Evolutionary conservation across 1,139 yeast species (phyloP).

Genomic region (Suhomyces atakaporum): DNA sequence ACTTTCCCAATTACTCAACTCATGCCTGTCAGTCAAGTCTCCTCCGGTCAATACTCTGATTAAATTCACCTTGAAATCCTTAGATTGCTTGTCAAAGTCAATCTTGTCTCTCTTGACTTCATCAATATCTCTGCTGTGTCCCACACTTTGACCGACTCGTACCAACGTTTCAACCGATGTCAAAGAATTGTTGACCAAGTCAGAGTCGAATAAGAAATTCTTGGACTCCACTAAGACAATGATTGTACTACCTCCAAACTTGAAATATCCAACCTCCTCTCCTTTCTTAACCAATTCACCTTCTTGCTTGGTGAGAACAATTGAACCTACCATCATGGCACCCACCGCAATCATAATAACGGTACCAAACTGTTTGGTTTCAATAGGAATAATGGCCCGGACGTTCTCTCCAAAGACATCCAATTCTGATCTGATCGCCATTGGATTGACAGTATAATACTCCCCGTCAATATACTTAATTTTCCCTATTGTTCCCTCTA

Average conservation of each 20-base stretch:
- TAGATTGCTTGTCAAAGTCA: conserved; percentile 50
- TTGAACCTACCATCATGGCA: conserved; percentile 99
- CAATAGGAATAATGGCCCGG: conserved; percentile 73
- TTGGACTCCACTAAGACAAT: conserved; percentile 51
- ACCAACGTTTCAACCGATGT: conserved; percentile 79
- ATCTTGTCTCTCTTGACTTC: conserved; percentile 53
- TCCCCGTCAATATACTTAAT: conserved; percentile 79
- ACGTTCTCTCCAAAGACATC: conserved; percentile 95
- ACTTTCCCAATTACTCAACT: conserved; percentile 44
- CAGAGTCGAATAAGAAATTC: conserved; percentile 64
- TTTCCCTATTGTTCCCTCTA: conserved; percentile 67
- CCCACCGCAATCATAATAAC: conserved; percentile 85
- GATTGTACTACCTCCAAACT: conserved; percentile 93
- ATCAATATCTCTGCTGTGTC: conserved; percentile 58
- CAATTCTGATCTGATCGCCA: conserved; percentile 86
- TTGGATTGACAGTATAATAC: conserved; percentile 94
- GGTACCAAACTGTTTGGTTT: conserved; percentile 71
- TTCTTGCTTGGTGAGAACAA: conserved; percentile 64
- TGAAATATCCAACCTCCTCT: conserved; percentile 90
- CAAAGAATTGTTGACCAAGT: conserved; percentile 66
- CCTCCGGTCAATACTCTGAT: conserved; percentile 66
- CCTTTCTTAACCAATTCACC: conserved; percentile 65
- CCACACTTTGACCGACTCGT: conserved; percentile 89
- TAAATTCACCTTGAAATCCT: conserved; percentile 52
- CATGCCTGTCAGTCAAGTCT: conserved; percentile 34